Conservation (phyloP, 352 stramenopile species). For the Lagenidium giganteum region DNA sequence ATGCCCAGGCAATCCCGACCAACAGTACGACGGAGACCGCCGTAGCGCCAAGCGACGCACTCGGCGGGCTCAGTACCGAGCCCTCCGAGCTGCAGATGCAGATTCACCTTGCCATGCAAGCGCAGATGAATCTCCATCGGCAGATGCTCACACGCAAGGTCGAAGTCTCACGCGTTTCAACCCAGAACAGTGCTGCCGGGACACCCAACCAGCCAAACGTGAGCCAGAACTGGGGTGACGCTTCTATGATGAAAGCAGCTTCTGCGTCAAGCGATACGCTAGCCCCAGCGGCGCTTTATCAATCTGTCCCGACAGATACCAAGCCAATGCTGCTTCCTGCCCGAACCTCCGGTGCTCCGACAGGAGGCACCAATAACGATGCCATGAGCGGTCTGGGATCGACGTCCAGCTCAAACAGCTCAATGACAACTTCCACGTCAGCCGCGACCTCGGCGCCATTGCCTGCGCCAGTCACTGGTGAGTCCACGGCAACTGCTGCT, state of each 20-base stretch:
- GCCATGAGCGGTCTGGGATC: background rate
- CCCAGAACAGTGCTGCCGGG: too few species aligned
- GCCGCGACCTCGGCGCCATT: background rate
- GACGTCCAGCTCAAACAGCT: background rate
- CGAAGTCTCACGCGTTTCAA: conserved; percentile 50
- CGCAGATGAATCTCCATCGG: conserved; percentile 81
- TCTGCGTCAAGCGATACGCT: too few species aligned
- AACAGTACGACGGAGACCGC: background rate
- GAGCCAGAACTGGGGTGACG: too few species aligned
- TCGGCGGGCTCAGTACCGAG: conserved; percentile 17
- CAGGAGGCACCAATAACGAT: background rate
- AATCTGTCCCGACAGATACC: too few species aligned
- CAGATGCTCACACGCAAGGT: conserved; percentile 83
- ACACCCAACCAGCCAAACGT: too few species aligned
- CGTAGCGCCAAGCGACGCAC: conserved; percentile 23
- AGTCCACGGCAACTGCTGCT: background rate
- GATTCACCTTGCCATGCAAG: conserved; percentile 77
- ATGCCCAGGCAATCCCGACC: background rate
- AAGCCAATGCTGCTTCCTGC: too few species aligned
- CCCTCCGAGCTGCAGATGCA: conserved; percentile 52
- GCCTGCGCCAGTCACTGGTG: background rate
- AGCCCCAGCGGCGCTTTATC: too few species aligned
- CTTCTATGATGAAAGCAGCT: too few species aligned
- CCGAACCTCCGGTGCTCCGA: too few species aligned
- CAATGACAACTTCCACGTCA: background rate